Evolutionary conservation across 1,284 basidiomycete genomes (phyloP).

Genomic region (Schizopora paradoxa): DNA sequence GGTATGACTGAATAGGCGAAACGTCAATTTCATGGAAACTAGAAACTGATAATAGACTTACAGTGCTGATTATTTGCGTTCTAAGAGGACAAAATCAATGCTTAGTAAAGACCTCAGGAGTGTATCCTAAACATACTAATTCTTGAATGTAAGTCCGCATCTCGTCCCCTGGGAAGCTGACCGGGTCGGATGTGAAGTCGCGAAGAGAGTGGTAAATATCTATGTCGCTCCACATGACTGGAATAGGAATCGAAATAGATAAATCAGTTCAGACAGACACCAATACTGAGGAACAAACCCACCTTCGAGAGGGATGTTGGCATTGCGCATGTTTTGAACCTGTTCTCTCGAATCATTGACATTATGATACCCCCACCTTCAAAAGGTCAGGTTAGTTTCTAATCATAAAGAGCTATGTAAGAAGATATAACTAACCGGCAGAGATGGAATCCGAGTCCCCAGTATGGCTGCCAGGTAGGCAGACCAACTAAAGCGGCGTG

Average conservation of each 20-base stretch:
- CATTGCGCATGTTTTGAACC: conserved; percentile 54
- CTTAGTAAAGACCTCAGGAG: no score
- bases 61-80: conserved; percentile 39
- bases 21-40: conserved; percentile 1
- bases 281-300: no score
- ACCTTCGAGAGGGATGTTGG: conserved; percentile 56
- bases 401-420: not conserved
- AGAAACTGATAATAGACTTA: conserved; percentile 18
- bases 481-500: conserved; percentile 56
- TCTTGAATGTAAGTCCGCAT: conserved; percentile 56
- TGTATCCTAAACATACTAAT: conserved; percentile 49
- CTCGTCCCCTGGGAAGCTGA: conserved; percentile 55
- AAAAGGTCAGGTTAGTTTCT: conserved; percentile 20
- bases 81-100: conserved; percentile 23
- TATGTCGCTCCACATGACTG: conserved; percentile 62
- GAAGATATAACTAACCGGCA: conserved; percentile 59
- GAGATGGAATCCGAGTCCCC: conserved; percentile 69
- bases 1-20: conserved; percentile 36
- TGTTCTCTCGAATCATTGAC: conserved; percentile 44
- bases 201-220: conserved; percentile 63
- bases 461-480: conserved; percentile 62
- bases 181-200: conserved; percentile 66
- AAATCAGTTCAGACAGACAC: not conserved
- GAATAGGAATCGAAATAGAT: no score
- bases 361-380: conserved; percentile 51